Evolutionary conservation across 2,329 filamentous ascomycete species (phyloP), one percentile per base, ranked within the genome.

Genomic region (Pseudogymnoascus sp.): DNA sequence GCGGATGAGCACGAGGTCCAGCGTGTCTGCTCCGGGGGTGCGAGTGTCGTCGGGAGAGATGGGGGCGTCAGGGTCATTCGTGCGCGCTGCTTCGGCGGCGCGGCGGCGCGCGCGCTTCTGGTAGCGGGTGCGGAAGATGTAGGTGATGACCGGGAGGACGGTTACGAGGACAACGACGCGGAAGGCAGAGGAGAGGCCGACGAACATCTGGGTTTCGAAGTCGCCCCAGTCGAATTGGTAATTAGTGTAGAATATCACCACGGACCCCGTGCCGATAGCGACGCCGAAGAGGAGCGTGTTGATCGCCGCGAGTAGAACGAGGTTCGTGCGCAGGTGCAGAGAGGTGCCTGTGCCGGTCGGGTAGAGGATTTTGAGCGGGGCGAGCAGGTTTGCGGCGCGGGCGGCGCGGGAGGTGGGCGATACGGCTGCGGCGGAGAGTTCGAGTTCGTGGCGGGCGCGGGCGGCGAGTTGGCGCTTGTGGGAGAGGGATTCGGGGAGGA

Each of bases 401-500:
- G 37, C 53, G 29, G 42, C 21, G 42, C 75, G 1, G 73, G 71
- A 69, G 29, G 79, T 76, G 61, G 77, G 72, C 53, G 82, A 77
- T 46, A 76, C 75, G 1, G 72, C 76, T n/a, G 44, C 15, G 23
- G 44, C 15, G 44, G 44, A n/a, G 13, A 50, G 13, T 50, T 50
- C 44, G 3, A 13, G 9, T 10, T 50, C 23, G 70, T 90, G 81
- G 70, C 88, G 91, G 64, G 91, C 86, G 11, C 86, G 84, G 0
- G 92, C 92, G 3, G 81, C 75, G 29, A 82, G 72, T 74, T 93
- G 91, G 4, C 89, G 86, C 64, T 85, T 84, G 72, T 85, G 83
- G 7, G 89, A 90, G 0, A 97, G 76, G 0, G 93, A 97, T 72
- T 99, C 95, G 0, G 95, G 95, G 1, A 96, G 82, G 31, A 90